Base-by-base conservation (phyloP, 1,139 yeast genomes). In the Protomyces inouyei region DNA sequence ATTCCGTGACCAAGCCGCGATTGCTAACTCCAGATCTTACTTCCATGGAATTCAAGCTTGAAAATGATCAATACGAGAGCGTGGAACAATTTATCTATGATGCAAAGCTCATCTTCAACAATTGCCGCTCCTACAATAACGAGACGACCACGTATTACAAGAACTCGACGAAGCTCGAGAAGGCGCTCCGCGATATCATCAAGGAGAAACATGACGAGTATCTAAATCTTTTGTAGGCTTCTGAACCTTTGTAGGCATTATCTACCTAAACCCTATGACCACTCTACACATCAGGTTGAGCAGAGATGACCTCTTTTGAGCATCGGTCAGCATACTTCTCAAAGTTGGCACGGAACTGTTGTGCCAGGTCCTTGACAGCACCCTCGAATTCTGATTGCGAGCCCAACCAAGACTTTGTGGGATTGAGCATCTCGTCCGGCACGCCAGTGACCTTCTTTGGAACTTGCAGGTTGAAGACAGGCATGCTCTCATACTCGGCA, bases 71-170 rank as follows among this genome's bases (percentile, higher is more conserved):
- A 70, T 95, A 95, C 75, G 89, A 88, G 67, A 83, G 88, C 14
- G 87, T 95, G 82, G 97, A 91, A 70, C 93, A 90, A 73, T 95
- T 92, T 74, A 81, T 92, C 66, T 88, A 91, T 74, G 99, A 95
- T 76, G 84, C 95, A 35, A 83, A 87, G 68, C 79, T 93, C 70
- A 84, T 95, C 43, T 92, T 88, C 78, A 88, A 88, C 73, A 95
- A 95, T 73, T 93, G 98, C 77, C 81, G 97, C 64, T 80, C 88
- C 61, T 91, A 91, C 76, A 91, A 91, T 73, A 88, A 92, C 66
- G 97, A 91, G 70, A 83, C 87, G 37, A 91, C 97, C 9, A 90
- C 97, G 0, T 91, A 91, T 75, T 91, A 82, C 78, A 91, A 85
- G 67, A 59, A 64, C 43, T 65, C 66, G 18, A 52, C 64, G 23